Evolutionary conservation across 2,329 filamentous ascomycete species (phyloP).

Genomic region (Achaetomium macrosporum): DNA sequence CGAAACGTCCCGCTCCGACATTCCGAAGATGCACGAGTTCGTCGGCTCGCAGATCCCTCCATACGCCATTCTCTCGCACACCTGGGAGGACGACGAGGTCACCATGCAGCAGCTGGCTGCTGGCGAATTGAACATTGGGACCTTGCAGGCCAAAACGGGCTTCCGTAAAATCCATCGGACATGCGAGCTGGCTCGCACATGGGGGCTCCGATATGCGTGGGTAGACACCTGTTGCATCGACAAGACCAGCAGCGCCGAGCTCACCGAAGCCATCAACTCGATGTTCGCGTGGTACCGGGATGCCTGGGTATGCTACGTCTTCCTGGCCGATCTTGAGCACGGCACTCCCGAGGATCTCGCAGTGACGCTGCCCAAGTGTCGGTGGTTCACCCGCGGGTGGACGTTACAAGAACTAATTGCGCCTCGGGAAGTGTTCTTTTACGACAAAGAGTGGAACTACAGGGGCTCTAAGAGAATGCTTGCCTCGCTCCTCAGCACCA

Average conservation of each 20-base stretch:
- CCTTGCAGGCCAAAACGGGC: background rate
- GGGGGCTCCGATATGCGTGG: constrained; percentile 15
- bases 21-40: background rate
- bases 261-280: constrained; percentile 16
- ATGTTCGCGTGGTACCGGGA: constrained; percentile 15
- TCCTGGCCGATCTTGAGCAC: constrained; percentile 4
- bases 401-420: constrained; percentile 17
- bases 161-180: constrained; percentile 16
- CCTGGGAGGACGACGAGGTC: constrained; percentile 13
- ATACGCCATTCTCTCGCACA: constrained; percentile 20
- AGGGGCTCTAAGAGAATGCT: background rate
- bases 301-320: constrained; percentile 10
- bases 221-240: constrained; percentile 24
- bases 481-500: background rate
- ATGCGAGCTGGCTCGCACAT: constrained; percentile 15
- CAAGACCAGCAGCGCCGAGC: constrained; percentile 15
- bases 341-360: background rate
- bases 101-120: background rate
- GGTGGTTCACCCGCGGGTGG: constrained; percentile 15
- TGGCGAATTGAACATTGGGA: background rate
- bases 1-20: background rate
- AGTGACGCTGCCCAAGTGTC: background rate
- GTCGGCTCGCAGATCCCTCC: background rate
- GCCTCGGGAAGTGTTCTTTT: constrained; percentile 6
- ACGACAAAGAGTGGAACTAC: constrained; percentile 17